Evolutionary conservation across 257 asterid genomes (phyloP).

Genomic region (Salvia hispanica): DNA sequence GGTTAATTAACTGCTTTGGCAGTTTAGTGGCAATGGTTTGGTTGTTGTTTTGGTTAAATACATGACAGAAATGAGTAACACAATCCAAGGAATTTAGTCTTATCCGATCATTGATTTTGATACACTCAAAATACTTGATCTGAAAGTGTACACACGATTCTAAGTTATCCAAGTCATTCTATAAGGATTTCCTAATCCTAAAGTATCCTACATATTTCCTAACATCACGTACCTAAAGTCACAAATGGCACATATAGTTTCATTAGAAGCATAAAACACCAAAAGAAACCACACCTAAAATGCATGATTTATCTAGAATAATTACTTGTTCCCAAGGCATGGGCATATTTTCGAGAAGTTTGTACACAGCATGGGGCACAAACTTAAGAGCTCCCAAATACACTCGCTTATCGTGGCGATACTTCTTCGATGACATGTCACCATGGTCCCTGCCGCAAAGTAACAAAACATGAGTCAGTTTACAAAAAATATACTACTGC

Average conservation of each 20-base stretch:
- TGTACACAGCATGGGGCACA: constrained; percentile 97
- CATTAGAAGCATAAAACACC: constrained; percentile 4
- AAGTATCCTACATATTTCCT: too few relatives aligned
- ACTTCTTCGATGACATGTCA: constrained; percentile 95
- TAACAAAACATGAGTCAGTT: not conserved
- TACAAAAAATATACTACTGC: not conserved
- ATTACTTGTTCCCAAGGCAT: constrained; percentile 99
- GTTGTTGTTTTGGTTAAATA: too few relatives aligned
- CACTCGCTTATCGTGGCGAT: constrained; percentile 94
- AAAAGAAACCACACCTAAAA: not conserved
- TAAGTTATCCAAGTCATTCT: too few relatives aligned
- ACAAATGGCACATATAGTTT: constrained; percentile 29
- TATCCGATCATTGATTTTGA: too few relatives aligned
- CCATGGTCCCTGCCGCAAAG: constrained; percentile 80
- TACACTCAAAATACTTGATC: too few relatives aligned
- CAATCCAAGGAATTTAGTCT: too few relatives aligned
- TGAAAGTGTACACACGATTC: too few relatives aligned
- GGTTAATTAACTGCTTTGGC: too few relatives aligned
- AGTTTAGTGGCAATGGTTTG: too few relatives aligned
- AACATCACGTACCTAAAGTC: constrained; percentile 83
- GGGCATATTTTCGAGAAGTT: constrained; percentile 98
- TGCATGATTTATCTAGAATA: constrained; percentile 12
- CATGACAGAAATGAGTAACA: too few relatives aligned
- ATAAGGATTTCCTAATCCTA: too few relatives aligned
- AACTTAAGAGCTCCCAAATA: constrained; percentile 94